Evolutionary conservation across 306 rosid genomes (phyloP).

Genomic region (Fagus sylvatica): DNA sequence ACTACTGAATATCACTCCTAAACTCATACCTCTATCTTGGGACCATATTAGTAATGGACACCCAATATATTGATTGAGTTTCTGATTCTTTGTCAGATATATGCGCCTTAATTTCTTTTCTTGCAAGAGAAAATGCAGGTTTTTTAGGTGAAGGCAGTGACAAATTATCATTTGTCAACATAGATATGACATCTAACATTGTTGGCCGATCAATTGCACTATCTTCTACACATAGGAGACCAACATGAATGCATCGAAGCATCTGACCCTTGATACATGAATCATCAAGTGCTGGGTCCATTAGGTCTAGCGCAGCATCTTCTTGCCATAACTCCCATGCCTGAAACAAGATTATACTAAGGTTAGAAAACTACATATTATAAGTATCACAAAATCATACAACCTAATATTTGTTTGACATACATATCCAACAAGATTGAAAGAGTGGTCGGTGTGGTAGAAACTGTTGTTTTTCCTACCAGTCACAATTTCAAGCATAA

Average conservation of each 20-base stretch:
- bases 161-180: not conserved
- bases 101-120: not conserved
- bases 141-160: not conserved
- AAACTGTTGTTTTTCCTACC: constrained; percentile 29
- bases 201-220: too few relatives aligned
- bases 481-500: not conserved
- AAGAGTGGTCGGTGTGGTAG: too few relatives aligned
- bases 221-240: too few relatives aligned
- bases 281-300: constrained; percentile 2
- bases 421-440: too few relatives aligned
- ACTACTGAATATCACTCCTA: too few relatives aligned
- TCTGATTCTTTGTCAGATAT: too few relatives aligned
- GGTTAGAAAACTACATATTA: too few relatives aligned
- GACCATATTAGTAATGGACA: constrained; percentile 6
- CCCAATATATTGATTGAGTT: not conserved
- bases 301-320: not conserved
- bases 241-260: not conserved
- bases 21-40: not conserved
- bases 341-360: not conserved
- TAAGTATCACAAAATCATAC: too few relatives aligned
- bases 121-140: constrained; percentile 2
- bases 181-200: too few relatives aligned
- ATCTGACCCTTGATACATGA: not conserved
- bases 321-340: constrained; percentile 26
- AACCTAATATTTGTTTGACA: too few relatives aligned